phyloP scores from a whole-genome alignment of 176 grass and related monocot genomes.

The Oryza nivara region DNA sequence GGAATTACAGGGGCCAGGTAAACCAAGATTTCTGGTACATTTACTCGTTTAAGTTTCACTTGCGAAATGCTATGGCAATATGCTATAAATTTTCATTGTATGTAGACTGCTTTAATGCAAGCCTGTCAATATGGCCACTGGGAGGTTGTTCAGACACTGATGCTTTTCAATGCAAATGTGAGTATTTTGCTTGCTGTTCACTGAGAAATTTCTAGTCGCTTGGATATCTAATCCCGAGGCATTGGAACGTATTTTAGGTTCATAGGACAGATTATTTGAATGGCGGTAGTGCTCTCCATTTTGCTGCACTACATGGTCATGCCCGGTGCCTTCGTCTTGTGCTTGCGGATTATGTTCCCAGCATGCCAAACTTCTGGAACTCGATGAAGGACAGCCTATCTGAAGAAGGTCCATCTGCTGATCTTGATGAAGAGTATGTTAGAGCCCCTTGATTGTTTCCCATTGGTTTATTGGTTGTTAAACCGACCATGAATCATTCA shows the following conservation, averaged over 20 bases:
- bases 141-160: constrained; percentile 97
- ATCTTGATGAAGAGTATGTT: constrained; percentile 72
- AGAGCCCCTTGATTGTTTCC: constrained; percentile 1
- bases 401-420: constrained; percentile 53
- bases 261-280: constrained; percentile 91
- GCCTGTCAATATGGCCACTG: constrained; percentile 95
- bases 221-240: constrained; percentile 16
- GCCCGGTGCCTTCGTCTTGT: constrained; percentile 83
- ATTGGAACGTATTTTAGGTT: constrained; percentile 48
- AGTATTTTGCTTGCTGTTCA: constrained; percentile 18
- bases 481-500: background rate
- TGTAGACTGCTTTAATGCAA: constrained; percentile 98
- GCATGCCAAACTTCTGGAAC: constrained; percentile 57
- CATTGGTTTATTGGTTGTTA: constrained; percentile 2
- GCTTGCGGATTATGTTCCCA: constrained; percentile 83
- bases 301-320: constrained; percentile 82
- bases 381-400: constrained; percentile 49
- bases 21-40: constrained; percentile 5
- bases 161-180: constrained; percentile 94
- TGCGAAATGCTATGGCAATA: background rate
- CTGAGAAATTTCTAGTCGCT: background rate
- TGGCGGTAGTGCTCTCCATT: constrained; percentile 84
- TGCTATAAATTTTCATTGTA: constrained; percentile 27
- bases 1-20: constrained; percentile 90
- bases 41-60: background rate